These are phyloP conservation scores for Capsicum chinense DNA, from an alignment of 257 asterid species.

Conservation along the genomic window DNA sequence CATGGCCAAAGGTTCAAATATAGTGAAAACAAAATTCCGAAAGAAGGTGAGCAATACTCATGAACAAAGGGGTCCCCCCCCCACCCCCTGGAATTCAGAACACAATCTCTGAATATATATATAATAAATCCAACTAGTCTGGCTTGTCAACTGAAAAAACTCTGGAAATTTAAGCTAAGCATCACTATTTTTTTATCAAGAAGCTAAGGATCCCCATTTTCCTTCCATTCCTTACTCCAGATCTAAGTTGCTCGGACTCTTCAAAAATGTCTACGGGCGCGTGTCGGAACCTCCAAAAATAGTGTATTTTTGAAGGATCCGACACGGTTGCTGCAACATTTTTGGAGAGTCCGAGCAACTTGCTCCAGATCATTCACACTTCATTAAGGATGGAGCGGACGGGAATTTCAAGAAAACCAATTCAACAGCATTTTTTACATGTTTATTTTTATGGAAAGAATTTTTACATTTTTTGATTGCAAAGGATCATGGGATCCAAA, in stretches of 20 bases:
- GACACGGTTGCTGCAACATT: no score
- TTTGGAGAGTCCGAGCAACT: no score
- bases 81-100: background rate
- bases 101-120: background rate
- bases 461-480: background rate
- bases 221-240: conserved; percentile 3
- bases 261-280: no score
- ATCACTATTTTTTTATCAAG: background rate
- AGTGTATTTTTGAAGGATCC: no score
- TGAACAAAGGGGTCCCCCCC: no score
- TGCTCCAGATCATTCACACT: background rate
- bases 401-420: background rate
- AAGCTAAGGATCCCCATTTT: background rate
- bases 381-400: background rate
- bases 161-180: background rate
- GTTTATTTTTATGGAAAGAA: background rate
- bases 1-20: no score
- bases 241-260: background rate
- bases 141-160: background rate
- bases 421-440: background rate
- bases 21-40: no score
- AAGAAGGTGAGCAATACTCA: no score
- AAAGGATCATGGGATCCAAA: background rate
- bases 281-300: no score
- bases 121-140: background rate